Conservation (phyloP, 345 rosid genomes). For the Garcia nutans region DNA sequence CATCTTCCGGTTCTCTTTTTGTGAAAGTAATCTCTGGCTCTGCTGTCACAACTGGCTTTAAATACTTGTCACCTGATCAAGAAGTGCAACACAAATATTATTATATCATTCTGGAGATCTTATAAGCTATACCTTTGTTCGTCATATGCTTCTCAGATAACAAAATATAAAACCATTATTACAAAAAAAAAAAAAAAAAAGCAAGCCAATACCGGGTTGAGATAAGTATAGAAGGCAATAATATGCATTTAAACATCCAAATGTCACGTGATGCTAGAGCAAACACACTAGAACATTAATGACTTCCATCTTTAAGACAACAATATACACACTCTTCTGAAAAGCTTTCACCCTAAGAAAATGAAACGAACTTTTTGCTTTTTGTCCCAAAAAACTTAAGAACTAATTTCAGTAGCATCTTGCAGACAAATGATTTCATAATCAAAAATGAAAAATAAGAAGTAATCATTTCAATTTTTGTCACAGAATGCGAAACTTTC, state of each 20-base stretch:
- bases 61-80: slow-evolving; percentile 59
- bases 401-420: background rate
- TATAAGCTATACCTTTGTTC: background rate
- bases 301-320: background rate
- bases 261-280: background rate
- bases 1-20: slow-evolving; percentile 53
- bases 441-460: background rate
- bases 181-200: background rate
- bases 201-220: background rate
- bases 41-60: slow-evolving; percentile 63
- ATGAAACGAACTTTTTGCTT: background rate
- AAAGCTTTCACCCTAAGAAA: background rate
- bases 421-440: background rate
- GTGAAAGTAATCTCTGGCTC: slow-evolving; percentile 61
- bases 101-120: background rate
- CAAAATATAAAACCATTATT: background rate
- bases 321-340: background rate
- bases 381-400: background rate
- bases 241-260: background rate
- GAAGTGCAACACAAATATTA: background rate
- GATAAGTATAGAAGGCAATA: background rate
- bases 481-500: background rate
- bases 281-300: background rate
- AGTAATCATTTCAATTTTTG: background rate
- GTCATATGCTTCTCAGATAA: background rate